Percentiles rank a stretch among this genome's conserved stretches.
Conservation (phyloP, 768 basidiomycete genomes). For the Austroboletus eburneus region DNA sequence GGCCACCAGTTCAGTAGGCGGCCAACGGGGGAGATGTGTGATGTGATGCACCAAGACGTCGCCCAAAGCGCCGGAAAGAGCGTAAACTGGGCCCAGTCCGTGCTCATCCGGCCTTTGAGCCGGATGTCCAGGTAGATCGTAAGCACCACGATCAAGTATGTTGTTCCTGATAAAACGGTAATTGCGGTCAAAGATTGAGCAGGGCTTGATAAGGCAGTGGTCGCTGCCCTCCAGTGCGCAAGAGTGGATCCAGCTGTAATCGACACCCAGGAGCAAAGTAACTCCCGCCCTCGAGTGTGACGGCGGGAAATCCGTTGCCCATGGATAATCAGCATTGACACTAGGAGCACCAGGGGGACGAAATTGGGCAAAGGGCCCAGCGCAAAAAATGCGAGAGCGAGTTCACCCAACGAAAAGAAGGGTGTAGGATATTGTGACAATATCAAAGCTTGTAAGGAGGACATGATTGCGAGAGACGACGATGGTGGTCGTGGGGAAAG, state of each 20-base stretch:
- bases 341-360: slow-evolving; percentile 30
- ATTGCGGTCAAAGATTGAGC: slow-evolving; percentile 47
- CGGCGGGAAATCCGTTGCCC: slow-evolving; percentile 29
- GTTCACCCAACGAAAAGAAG: slow-evolving; percentile 23
- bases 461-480: slow-evolving; percentile 10
- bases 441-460: slow-evolving; percentile 21
- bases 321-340: slow-evolving; percentile 27
- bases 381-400: slow-evolving; percentile 23
- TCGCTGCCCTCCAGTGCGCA: slow-evolving; percentile 41
- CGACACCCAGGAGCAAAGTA: slow-evolving; percentile 31
- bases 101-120: slow-evolving; percentile 26
- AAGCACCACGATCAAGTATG: slow-evolving; percentile 42
- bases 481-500: slow-evolving; percentile 10
- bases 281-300: slow-evolving; percentile 28
- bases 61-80: slow-evolving; percentile 73
- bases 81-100: slow-evolving; percentile 42
- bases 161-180: slow-evolving; percentile 36
- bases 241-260: slow-evolving; percentile 41
- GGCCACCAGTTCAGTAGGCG: slow-evolving; percentile 62
- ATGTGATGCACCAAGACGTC: slow-evolving; percentile 50
- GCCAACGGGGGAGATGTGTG: slow-evolving; percentile 62
- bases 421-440: slow-evolving; percentile 22
- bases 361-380: slow-evolving; percentile 30
- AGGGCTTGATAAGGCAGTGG: slow-evolving; percentile 53
- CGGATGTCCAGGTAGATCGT: slow-evolving; percentile 38